Evolutionary conservation across 2,329 filamentous ascomycete genomes (phyloP).

Genomic region (Phyllosticta citrichinensis): DNA sequence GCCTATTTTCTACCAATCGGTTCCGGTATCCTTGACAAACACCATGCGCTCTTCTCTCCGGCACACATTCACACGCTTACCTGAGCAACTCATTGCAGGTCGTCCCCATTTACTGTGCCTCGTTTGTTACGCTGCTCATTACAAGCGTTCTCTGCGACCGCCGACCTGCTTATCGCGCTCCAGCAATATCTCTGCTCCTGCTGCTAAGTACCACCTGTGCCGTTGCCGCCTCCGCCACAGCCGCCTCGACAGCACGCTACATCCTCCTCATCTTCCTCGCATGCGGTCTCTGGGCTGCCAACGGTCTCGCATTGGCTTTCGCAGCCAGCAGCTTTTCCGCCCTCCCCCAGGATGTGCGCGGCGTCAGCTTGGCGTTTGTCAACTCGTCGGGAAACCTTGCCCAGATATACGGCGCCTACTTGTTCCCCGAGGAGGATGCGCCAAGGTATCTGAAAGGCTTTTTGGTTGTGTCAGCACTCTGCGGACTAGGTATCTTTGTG

Average conservation of each 20-base stretch:
- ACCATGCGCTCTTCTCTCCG: neutral
- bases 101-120: conserved; percentile 44
- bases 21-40: neutral
- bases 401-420: conserved; percentile 45
- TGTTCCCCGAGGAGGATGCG: conserved; percentile 40
- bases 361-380: conserved; percentile 42
- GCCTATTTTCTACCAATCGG: neutral
- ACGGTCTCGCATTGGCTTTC: conserved; percentile 42
- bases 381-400: conserved; percentile 46
- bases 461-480: conserved; percentile 23
- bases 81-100: neutral
- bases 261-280: conserved; percentile 47
- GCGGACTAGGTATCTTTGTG: conserved; percentile 21
- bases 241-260: conserved; percentile 44
- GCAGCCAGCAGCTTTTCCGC: conserved; percentile 42
- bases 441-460: conserved; percentile 35
- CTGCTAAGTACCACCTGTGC: conserved; percentile 26
- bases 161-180: conserved; percentile 35
- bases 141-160: conserved; percentile 41
- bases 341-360: conserved; percentile 41
- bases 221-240: conserved; percentile 21
- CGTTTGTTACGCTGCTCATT: conserved; percentile 40
- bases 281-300: conserved; percentile 44
- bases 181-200: conserved; percentile 42
- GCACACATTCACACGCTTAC: neutral